These are phyloP conservation scores for Myxozyma vanderwaltii DNA, from an alignment of 805 yeast species.

Conservation along the genomic window DNA sequence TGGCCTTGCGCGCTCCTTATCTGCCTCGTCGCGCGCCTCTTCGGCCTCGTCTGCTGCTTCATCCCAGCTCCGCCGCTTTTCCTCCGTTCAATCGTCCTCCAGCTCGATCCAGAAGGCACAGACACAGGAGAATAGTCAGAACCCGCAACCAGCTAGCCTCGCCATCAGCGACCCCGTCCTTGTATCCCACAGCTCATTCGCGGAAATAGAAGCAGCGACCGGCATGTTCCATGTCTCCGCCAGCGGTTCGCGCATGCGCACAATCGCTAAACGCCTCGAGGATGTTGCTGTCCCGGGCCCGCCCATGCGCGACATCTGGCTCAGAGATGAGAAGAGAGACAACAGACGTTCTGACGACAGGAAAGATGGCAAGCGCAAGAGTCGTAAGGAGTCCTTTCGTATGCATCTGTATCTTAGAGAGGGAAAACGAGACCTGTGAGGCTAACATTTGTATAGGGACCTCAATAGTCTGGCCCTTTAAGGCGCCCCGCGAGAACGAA, in stretches of 20 bases:
- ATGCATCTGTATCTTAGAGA: too few relatives aligned
- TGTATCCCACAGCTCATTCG: neutral
- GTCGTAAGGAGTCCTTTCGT: neutral
- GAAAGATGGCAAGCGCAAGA: neutral
- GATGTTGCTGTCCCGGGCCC: slow-evolving; percentile 31
- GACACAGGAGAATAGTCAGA: too few relatives aligned
- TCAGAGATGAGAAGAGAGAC: slow-evolving; percentile 16
- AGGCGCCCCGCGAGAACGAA: neutral
- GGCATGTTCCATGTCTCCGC: slow-evolving; percentile 2
- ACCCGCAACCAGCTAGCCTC: neutral
- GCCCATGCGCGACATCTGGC: slow-evolving; percentile 31
- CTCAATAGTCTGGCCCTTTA: slow-evolving; percentile 16
- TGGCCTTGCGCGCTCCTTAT: slow-evolving; percentile 8
- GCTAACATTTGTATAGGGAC: slow-evolving; percentile 1
- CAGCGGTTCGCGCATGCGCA: slow-evolving; percentile 1
- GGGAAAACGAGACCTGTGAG: too few relatives aligned
- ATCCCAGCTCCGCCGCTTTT: slow-evolving; percentile 5
- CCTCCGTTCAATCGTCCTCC: neutral
- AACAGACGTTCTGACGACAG: neutral
- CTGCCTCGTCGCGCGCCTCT: slow-evolving; percentile 5
- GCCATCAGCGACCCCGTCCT: neutral
- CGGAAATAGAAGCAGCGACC: neutral
- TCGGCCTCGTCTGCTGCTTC: slow-evolving; percentile 8
- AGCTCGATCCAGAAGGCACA: neutral
- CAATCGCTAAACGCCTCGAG: slow-evolving; percentile 16